Evolutionary conservation across 495 filamentous ascomycete genomes (phyloP), one percentile per base, ranked within the genome.

Genomic region (Amniculicola lignicola): DNA sequence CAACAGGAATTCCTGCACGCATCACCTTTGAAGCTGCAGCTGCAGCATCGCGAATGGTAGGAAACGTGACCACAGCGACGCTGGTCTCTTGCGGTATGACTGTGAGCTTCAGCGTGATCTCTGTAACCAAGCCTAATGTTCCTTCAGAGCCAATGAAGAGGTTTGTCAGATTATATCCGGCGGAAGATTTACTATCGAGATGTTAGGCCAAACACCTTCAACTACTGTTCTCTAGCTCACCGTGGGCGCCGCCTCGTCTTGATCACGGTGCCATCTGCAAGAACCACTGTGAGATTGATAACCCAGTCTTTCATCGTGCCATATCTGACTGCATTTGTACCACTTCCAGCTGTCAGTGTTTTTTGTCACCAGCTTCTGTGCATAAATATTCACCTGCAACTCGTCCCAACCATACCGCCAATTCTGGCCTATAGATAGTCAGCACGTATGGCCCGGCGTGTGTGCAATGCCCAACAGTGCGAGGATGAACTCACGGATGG

Each of bases 301-400:
- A 91, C 86, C 88, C 88, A 90, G 59, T 91, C 88, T 65, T 86
- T 87, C 87, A 91, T 91, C 5, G 87, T 90, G 0, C 87, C 88
- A 64, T 91, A 91, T 54, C 83, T 77, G 19, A 88, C 85, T 3
- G 87, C 88, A 63, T 91, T 90, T 6, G 87, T 91, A 2, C 88
- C 87, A 57, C 63, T 68, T 37, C 19, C 31, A 29, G 31, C 14
- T 2, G 46, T 51, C 19, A 58, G 51, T 33, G 29, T 40, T 40
- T 18, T 9, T 6, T 40, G 37, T 18, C 6, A 7, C 3, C 2
- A 36, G 22, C 10, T 46, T 28, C 10, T 36, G 27, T n/a, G n/a
- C 25, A 10, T 15, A 14, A 14, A 28, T 21, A 18, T 54, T 53
- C 44, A 54, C 66, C 74, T 66, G 59, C 87, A 91, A 64, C 86